Evolutionary conservation across 2,329 filamentous ascomycete species (phyloP).

Genomic region (Pseudogymnoascus sp.): DNA sequence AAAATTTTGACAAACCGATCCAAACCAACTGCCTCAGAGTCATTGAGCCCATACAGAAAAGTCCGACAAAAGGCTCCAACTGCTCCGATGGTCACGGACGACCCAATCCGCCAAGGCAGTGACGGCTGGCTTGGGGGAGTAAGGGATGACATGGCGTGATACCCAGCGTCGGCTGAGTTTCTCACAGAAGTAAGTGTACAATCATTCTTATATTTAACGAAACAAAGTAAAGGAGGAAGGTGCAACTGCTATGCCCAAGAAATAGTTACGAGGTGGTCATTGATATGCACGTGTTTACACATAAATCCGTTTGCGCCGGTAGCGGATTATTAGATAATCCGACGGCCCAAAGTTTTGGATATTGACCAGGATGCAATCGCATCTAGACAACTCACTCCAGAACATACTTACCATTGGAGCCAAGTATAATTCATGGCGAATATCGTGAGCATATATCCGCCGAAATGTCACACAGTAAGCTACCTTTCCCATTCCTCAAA

Average conservation of each 20-base stretch:
- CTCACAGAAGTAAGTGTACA: neutral
- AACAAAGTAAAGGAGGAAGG: neutral
- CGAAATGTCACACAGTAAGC: slow-evolving; percentile 45
- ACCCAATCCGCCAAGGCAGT: slow-evolving; percentile 63
- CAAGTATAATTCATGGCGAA: neutral
- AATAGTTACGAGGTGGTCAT: slow-evolving; percentile 2
- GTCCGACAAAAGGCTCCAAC: slow-evolving; percentile 62
- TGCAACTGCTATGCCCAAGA: neutral
- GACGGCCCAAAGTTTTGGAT: neutral
- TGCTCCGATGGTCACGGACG: slow-evolving; percentile 66
- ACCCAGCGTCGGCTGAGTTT: slow-evolving; percentile 1
- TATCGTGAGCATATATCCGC: neutral
- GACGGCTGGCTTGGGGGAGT: slow-evolving; percentile 39
- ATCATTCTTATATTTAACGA: neutral
- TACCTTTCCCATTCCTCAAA: neutral
- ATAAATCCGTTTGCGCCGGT: neutral
- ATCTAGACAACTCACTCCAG: neutral
- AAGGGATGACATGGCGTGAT: neutral
- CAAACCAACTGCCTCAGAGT: slow-evolving; percentile 68
- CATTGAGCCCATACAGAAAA: slow-evolving; percentile 70
- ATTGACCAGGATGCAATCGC: neutral
- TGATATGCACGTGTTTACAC: neutral
- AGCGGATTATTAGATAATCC: neutral
- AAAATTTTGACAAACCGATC: slow-evolving; percentile 67
- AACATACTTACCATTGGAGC: neutral